Evolutionary conservation across 768 basidiomycete genomes (phyloP).

Genomic region (Collybiopsis luxurians): DNA sequence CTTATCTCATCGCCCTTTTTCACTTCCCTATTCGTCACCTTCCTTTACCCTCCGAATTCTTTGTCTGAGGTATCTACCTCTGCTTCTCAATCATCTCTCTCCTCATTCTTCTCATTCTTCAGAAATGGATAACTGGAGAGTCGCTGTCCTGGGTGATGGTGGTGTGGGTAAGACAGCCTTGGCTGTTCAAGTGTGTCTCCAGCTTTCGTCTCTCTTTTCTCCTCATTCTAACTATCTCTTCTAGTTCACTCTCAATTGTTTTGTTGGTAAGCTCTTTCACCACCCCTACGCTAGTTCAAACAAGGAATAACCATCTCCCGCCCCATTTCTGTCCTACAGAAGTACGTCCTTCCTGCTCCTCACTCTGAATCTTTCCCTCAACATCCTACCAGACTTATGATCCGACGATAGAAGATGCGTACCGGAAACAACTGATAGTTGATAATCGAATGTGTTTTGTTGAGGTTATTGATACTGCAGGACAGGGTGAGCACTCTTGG

Average conservation of each 20-base stretch:
- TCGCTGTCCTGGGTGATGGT: slow-evolving; percentile 94
- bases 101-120: slow-evolving; percentile 15
- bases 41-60: slow-evolving; percentile 29
- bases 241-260: slow-evolving; percentile 94
- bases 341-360: slow-evolving; percentile 34
- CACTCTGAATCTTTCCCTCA: slow-evolving; percentile 13
- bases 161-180: slow-evolving; percentile 97
- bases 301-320: slow-evolving; percentile 8
- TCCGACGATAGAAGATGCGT: slow-evolving; percentile 98
- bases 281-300: slow-evolving; percentile 12
- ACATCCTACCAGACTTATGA: slow-evolving; percentile 74
- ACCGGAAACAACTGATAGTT: slow-evolving; percentile 91
- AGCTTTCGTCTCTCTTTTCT: background rate
- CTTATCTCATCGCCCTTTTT: slow-evolving; percentile 29
- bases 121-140: slow-evolving; percentile 93
- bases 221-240: background rate
- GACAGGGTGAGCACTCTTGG: slow-evolving; percentile 69
- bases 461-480: slow-evolving; percentile 96
- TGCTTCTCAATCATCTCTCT: slow-evolving; percentile 1
- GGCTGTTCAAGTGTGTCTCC: slow-evolving; percentile 79
- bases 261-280: slow-evolving; percentile 70
- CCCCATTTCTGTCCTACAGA: slow-evolving; percentile 36
- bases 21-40: slow-evolving; percentile 19
- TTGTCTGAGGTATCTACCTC: slow-evolving; percentile 25
- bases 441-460: slow-evolving; percentile 95